Evolutionary conservation across 352 stramenopile species (phyloP).

Genomic region (Blastocystis sp.): DNA sequence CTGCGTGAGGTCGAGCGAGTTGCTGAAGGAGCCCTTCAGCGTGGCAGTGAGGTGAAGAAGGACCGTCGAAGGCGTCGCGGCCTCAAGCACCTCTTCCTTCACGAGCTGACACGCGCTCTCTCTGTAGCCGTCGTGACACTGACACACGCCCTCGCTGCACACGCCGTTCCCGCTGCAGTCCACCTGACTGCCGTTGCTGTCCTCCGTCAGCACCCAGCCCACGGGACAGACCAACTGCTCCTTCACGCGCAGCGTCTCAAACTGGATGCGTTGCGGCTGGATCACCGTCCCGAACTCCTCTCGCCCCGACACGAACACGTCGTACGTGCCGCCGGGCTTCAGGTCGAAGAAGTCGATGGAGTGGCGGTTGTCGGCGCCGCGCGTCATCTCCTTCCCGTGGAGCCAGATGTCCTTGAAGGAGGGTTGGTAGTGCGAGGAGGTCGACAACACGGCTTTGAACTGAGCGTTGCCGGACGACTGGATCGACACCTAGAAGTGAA

Average conservation of each 20-base stretch:
- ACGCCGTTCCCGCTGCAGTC: slow-evolving; percentile 12
- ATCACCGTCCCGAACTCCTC: slow-evolving; percentile 22
- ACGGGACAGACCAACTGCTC: not conserved
- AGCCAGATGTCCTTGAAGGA: slow-evolving; percentile 25
- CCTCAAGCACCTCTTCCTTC: slow-evolving; percentile 2
- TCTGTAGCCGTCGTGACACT: slow-evolving; percentile 8
- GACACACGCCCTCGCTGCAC: slow-evolving; percentile 6
- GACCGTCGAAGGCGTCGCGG: not conserved
- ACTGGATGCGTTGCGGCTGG: not conserved
- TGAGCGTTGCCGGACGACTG: not conserved
- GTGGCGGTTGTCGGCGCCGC: not conserved
- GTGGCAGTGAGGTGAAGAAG: not conserved
- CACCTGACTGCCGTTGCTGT: not conserved
- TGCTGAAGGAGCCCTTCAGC: not conserved
- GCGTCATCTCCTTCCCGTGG: not conserved
- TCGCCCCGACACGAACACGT: slow-evolving; percentile 25
- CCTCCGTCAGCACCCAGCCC: not conserved
- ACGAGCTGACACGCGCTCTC: not conserved
- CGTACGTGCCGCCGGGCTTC: slow-evolving; percentile 5
- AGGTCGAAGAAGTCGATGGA: slow-evolving; percentile 24
- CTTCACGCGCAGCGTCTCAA: not conserved
- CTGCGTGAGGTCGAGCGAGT: not conserved
- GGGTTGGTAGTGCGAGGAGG: slow-evolving; percentile 1
- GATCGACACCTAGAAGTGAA: not conserved
- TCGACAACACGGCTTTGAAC: not conserved